These are phyloP conservation scores for Mortierella hygrophila DNA, from an alignment of 192 early-diverging fungal genomes.

Conservation along the genomic window DNA sequence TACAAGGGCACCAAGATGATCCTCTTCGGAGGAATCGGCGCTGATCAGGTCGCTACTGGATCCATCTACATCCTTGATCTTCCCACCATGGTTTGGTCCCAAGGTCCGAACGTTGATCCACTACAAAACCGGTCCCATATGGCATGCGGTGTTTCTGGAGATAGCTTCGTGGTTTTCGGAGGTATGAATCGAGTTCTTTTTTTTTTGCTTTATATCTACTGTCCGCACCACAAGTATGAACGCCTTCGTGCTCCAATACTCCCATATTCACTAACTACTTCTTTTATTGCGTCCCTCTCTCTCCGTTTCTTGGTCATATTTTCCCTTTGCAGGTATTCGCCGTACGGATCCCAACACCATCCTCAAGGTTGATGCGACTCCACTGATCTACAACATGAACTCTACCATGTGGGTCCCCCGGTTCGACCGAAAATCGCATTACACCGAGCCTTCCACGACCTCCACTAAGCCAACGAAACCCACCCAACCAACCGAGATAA, in stretches of 20 bases:
- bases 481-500: too few relatives aligned
- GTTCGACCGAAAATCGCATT: not conserved
- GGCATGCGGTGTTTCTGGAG: constrained; percentile 1
- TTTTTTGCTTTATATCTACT: too few relatives aligned
- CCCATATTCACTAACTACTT: not conserved
- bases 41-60: not conserved
- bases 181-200: not conserved
- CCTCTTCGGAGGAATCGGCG: not conserved
- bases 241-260: not conserved
- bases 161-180: not conserved
- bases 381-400: not conserved
- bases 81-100: not conserved
- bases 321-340: not conserved
- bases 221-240: not conserved
- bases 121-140: not conserved
- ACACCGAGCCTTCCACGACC: not conserved
- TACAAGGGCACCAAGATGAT: constrained; percentile 8
- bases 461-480: not conserved
- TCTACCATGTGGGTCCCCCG: not conserved
- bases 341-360: not conserved
- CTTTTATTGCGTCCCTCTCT: too few relatives aligned
- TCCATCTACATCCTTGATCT: not conserved
- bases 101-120: not conserved
- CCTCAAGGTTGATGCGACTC: not conserved
- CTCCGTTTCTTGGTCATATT: not conserved